Conservation (phyloP, 2,329 filamentous ascomycete species). For the Sporothrix mexicana region DNA sequence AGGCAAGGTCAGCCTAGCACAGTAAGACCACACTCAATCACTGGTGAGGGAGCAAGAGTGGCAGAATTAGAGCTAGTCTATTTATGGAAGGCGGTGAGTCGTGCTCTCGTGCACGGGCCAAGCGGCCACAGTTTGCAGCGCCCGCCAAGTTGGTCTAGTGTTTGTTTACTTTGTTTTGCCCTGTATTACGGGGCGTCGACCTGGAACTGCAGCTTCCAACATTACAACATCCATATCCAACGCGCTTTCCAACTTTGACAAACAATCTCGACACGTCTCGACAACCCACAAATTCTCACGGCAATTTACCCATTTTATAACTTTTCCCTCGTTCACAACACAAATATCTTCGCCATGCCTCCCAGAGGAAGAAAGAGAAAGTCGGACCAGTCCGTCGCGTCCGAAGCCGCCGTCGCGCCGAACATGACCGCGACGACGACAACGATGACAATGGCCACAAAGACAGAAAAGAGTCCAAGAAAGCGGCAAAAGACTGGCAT, state of each 20-base stretch:
- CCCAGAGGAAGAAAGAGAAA: slow-evolving; percentile 56
- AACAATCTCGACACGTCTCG: slow-evolving; percentile 10
- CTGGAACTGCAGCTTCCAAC: slow-evolving; percentile 6
- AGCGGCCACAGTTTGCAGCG: slow-evolving; percentile 12
- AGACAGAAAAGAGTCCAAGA: slow-evolving; percentile 61
- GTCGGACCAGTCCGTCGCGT: slow-evolving; percentile 48
- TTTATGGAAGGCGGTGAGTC: slow-evolving; percentile 34
- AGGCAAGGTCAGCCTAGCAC: slow-evolving; percentile 38
- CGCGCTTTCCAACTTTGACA: slow-evolving; percentile 12
- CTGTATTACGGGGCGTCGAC: slow-evolving; percentile 9
- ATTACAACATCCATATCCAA: slow-evolving; percentile 17
- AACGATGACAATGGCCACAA: slow-evolving; percentile 42
- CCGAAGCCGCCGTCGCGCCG: slow-evolving; percentile 40
- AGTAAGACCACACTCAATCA: not conserved
- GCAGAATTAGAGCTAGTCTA: slow-evolving; percentile 28
- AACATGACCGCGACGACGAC: slow-evolving; percentile 28
- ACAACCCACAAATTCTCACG: not conserved
- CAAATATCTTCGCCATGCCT: slow-evolving; percentile 47
- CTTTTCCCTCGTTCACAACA: not conserved
- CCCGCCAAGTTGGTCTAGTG: slow-evolving; percentile 22
- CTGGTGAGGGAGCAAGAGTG: slow-evolving; percentile 14
- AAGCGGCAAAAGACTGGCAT: slow-evolving; percentile 68
- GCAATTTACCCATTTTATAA: too few species aligned
- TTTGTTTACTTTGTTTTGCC: slow-evolving; percentile 37
- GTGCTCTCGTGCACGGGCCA: slow-evolving; percentile 35